Conservation (phyloP, 257 asterid genomes). For the Craterostigma plantagineum region DNA sequence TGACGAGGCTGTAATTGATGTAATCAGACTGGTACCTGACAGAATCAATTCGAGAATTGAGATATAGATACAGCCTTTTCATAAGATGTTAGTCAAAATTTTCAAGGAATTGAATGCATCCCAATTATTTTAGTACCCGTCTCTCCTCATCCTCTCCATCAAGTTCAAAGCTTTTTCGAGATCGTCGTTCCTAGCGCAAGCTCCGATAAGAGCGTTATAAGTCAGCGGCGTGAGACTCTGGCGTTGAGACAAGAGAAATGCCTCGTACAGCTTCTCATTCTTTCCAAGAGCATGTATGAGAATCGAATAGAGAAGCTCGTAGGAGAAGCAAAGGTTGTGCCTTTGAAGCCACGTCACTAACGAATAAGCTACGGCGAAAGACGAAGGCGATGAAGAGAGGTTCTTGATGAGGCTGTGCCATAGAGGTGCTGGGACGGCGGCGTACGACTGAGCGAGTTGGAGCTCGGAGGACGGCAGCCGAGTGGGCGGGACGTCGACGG, state of each 20-base stretch:
- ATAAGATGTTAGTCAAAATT: no score
- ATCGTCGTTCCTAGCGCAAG: slow-evolving; percentile 84
- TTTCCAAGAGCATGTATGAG: slow-evolving; percentile 69
- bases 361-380: slow-evolving; percentile 44
- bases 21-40: slow-evolving; percentile 43
- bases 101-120: no score
- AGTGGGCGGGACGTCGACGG: slow-evolving; percentile 23
- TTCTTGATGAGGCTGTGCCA: slow-evolving; percentile 86
- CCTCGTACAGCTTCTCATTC: slow-evolving; percentile 73
- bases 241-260: slow-evolving; percentile 71
- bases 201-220: slow-evolving; percentile 86
- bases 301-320: slow-evolving; percentile 76
- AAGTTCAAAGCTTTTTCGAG: slow-evolving; percentile 72
- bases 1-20: slow-evolving; percentile 72
- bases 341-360: slow-evolving; percentile 72
- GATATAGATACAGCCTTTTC: no score
- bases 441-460: slow-evolving; percentile 50
- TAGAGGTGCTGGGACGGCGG: slow-evolving; percentile 77
- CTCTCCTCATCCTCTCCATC: slow-evolving; percentile 74
- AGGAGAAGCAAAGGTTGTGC: slow-evolving; percentile 77
- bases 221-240: slow-evolving; percentile 70
- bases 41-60: no score
- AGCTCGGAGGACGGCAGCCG: slow-evolving; percentile 40
- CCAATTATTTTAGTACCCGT: slow-evolving; percentile 20
- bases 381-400: slow-evolving; percentile 43